Evolutionary conservation across 2,329 filamentous ascomycete species (phyloP).

Genomic region (Chrysoporthe deuterocubensis): DNA sequence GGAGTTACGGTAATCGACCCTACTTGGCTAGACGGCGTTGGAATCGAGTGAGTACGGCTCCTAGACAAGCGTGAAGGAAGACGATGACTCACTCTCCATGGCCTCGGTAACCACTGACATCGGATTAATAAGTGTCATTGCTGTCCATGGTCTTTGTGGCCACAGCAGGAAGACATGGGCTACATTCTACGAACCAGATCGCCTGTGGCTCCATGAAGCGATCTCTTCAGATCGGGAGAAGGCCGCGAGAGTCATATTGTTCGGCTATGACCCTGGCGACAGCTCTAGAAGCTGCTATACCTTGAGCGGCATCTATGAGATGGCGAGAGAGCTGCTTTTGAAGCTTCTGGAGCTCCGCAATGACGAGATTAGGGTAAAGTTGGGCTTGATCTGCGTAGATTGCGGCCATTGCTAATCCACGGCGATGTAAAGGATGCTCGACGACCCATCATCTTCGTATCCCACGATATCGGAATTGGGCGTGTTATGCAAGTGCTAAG

Average conservation of each 20-base stretch:
- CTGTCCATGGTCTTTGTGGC: slow-evolving; percentile 3
- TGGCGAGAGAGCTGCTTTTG: background rate
- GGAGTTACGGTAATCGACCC: background rate
- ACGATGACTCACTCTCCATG: too few species aligned
- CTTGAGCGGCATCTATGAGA: background rate
- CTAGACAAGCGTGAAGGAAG: background rate
- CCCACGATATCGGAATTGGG: slow-evolving; percentile 3
- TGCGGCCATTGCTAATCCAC: background rate
- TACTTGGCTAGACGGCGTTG: background rate
- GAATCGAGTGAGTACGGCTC: background rate
- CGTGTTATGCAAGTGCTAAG: background rate
- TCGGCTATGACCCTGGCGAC: background rate
- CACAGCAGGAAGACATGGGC: background rate
- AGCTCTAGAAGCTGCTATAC: background rate
- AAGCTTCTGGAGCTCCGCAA: background rate
- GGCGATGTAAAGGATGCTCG: background rate
- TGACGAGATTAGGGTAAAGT: background rate
- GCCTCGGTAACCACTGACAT: background rate
- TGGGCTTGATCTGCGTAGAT: background rate
- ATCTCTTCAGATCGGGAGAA: background rate
- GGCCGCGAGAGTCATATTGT: background rate
- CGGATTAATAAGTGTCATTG: background rate
- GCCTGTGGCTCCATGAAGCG: background rate
- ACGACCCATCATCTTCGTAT: slow-evolving; percentile 11
- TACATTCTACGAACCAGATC: background rate